These are phyloP conservation scores for Penicillium polonicum DNA, from an alignment of 2,329 filamentous ascomycete species.

Conservation along the genomic window DNA sequence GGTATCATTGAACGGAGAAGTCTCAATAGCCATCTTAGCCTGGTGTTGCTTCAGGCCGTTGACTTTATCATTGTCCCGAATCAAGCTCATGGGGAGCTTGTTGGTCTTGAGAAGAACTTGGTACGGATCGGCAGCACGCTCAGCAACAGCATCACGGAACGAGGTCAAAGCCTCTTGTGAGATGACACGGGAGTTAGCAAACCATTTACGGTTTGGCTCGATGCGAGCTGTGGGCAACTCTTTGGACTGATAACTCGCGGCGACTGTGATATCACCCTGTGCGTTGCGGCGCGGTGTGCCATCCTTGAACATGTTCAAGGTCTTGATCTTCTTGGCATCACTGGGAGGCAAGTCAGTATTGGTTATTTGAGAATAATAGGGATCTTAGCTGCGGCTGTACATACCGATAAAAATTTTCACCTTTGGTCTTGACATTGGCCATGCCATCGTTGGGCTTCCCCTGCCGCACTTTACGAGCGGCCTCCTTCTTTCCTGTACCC, in stretches of 20 bases:
- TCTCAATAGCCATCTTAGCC: constrained; percentile 91
- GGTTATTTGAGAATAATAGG: background rate
- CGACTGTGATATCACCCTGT: constrained; percentile 77
- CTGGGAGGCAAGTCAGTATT: constrained; percentile 33
- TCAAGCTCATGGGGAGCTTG: constrained; percentile 93
- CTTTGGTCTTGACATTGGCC: constrained; percentile 87
- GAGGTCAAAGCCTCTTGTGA: constrained; percentile 82
- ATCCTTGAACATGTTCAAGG: constrained; percentile 86
- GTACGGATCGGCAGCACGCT: constrained; percentile 86
- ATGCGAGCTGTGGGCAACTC: constrained; percentile 81
- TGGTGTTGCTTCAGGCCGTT: constrained; percentile 89
- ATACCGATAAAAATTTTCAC: constrained; percentile 95
- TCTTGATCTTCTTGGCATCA: constrained; percentile 82
- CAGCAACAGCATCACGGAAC: constrained; percentile 89
- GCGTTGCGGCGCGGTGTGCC: constrained; percentile 80
- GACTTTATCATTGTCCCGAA: constrained; percentile 71
- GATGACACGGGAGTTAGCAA: constrained; percentile 88
- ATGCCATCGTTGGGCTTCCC: constrained; percentile 83
- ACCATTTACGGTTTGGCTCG: constrained; percentile 97
- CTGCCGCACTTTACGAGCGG: constrained; percentile 75
- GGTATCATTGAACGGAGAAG: constrained; percentile 78
- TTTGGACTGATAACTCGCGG: constrained; percentile 78
- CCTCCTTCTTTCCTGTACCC: constrained; percentile 92
- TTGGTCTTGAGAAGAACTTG: constrained; percentile 94
- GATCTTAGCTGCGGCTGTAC: constrained; percentile 31